Conservation (phyloP, 2,329 filamentous ascomycete genomes). For the Zasmidium citrigriseum region DNA sequence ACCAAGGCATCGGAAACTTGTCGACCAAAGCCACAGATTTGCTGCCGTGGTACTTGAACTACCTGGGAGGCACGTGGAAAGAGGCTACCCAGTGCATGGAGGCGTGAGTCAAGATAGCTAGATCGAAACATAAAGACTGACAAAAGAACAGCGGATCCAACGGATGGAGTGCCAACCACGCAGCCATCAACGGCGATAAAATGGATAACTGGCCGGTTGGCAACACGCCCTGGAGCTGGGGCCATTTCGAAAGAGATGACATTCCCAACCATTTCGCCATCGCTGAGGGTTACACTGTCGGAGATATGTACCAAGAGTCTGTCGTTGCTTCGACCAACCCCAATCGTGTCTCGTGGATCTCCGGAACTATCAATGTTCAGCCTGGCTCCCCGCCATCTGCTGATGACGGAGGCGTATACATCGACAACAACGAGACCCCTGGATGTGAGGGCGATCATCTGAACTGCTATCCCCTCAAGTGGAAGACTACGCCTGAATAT, state of each 20-base stretch:
- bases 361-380: conserved; percentile 52
- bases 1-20: conserved; percentile 47
- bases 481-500: conserved; percentile 52
- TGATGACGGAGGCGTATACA: conserved; percentile 36
- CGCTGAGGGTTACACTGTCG: conserved; percentile 56
- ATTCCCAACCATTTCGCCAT: conserved; percentile 58
- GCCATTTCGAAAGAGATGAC: conserved; percentile 53
- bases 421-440: conserved; percentile 39
- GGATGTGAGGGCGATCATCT: conserved; percentile 47
- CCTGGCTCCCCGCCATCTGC: conserved; percentile 48
- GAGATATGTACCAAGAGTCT: conserved; percentile 58
- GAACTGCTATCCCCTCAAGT: conserved; percentile 57
- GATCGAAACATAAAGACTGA: conserved; percentile 47
- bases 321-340: conserved; percentile 56
- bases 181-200: conserved; percentile 56
- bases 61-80: conserved; percentile 49
- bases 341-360: conserved; percentile 54
- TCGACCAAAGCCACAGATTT: conserved; percentile 47
- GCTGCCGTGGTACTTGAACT: conserved; percentile 58
- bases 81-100: conserved; percentile 60
- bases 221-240: conserved; percentile 57
- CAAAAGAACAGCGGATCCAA: conserved; percentile 61
- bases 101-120: too few relatives aligned
- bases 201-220: conserved; percentile 58
- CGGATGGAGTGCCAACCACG: conserved; percentile 55